Evolutionary conservation across 306 rosid genomes (phyloP), one percentile per base, ranked within the genome.

Genomic region (Castanospermum australe): DNA sequence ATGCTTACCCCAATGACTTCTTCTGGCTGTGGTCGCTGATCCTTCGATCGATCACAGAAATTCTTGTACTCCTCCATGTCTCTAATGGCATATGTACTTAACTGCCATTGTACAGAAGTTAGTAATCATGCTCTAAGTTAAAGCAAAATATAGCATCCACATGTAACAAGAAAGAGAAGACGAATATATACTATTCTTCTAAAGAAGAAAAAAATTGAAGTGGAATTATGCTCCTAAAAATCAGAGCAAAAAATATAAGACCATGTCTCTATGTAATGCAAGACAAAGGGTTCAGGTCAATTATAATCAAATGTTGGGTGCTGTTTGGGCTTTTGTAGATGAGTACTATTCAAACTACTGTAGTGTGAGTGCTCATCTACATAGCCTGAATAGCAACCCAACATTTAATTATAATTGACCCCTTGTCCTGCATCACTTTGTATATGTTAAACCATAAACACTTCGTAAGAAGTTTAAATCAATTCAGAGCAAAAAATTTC

Each of bases 51-150:
- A 77, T 96, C 99, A 86, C 99, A 96, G 85, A 93, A 96, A 55
- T 96, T 96, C 88, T 90, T 89, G 87, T 93, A 96, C 77, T 96
- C 99, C 84, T 96, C 98, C 77, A 82, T 94, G 73, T 96, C 99
- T 83, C 99, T 87, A 78, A 96, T 90, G 74, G 93, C 99, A 52
- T 93, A 93, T 63, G 99, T 77, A 80, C 91, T 93, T 72, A 93
- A 72, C 99, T 96, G 91, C 75, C 47, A 80, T 41, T 1, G 12
- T 83, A 52, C 1, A 76, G 54, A 81, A 84, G 35, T 71, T 66
- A 73, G 41, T 13, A 79, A 76, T 35, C 65, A 71, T 25, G 13
- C 41, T 59, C 60, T 14, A 54, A 85, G 56, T 68, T 33, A 50
- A 69, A 71, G 55, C 39, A 55, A 69, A 65, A 73, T 35, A 61